A percentile compares a stretch with the other conserved stretches of the same genome.
These are phyloP conservation scores for Xylariaceae sp. DNA, from an alignment of 2,329 filamentous ascomycete species.

Conservation along the genomic window DNA sequence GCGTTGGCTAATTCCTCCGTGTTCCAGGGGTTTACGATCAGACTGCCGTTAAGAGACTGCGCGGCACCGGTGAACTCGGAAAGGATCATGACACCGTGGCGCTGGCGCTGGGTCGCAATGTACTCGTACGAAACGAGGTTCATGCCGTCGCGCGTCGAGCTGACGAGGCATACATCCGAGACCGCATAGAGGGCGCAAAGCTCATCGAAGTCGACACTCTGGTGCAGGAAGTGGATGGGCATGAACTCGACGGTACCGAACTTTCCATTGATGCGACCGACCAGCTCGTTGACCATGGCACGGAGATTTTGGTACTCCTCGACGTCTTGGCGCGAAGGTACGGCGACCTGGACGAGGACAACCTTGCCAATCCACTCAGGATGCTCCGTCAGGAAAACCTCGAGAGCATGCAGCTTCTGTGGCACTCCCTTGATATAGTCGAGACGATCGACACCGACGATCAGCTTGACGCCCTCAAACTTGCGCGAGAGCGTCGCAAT, in stretches of 20 bases:
- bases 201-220: constrained; percentile 91
- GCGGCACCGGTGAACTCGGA: constrained; percentile 96
- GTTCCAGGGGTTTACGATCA: constrained; percentile 98
- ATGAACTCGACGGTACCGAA: constrained; percentile 98
- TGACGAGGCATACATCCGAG: constrained; percentile 87
- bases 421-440: constrained; percentile 99
- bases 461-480: constrained; percentile 92
- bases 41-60: constrained; percentile 84
- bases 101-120: constrained; percentile 85
- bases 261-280: constrained; percentile 93
- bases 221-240: constrained; percentile 98
- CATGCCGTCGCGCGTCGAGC: constrained; percentile 97
- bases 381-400: constrained; percentile 94
- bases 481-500: constrained; percentile 81
- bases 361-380: constrained; percentile 98
- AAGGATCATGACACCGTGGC: constrained; percentile 88
- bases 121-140: constrained; percentile 98
- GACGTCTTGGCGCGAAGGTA: constrained; percentile 90
- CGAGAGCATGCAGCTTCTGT: constrained; percentile 92
- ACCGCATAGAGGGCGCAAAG: constrained; percentile 89
- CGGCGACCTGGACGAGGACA: constrained; percentile 90
- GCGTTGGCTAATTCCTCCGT: constrained; percentile 90
- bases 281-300: constrained; percentile 92
- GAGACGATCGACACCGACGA: constrained; percentile 91
- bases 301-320: constrained; percentile 97